Percentiles rank a stretch among this genome's conserved stretches.
Conservation (phyloP, 225 moss, liverwort and hornwort genomes). For the Anthoceros angustus region DNA sequence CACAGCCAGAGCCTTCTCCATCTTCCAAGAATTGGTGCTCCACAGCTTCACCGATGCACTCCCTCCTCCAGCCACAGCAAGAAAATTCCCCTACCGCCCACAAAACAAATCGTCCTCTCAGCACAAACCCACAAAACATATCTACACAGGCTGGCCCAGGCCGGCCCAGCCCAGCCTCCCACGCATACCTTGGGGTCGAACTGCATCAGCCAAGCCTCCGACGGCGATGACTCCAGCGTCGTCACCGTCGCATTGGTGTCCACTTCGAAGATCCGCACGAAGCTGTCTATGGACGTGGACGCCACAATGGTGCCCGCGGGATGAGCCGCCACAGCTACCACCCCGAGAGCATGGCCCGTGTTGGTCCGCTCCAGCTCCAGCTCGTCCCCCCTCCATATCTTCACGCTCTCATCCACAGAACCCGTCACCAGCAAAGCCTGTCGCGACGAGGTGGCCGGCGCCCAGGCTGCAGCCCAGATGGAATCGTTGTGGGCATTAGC, state of each 20-base stretch:
- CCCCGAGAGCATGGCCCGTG: constrained; percentile 83
- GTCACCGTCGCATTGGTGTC: constrained; percentile 75
- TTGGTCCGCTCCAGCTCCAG: constrained; percentile 73
- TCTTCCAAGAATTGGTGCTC: constrained; percentile 67
- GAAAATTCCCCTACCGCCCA: constrained; percentile 41
- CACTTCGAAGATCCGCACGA: constrained; percentile 76
- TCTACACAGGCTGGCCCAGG: not conserved
- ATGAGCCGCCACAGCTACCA: constrained; percentile 82
- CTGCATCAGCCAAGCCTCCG: constrained; percentile 93
- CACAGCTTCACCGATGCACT: constrained; percentile 80
- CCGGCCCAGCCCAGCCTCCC: constrained; percentile 7
- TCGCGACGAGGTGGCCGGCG: constrained; percentile 59
- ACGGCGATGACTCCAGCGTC: constrained; percentile 76
- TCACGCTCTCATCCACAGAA: constrained; percentile 88
- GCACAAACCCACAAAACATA: not conserved
- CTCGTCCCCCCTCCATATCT: constrained; percentile 91
- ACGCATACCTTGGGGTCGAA: constrained; percentile 78
- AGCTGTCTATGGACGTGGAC: constrained; percentile 89
- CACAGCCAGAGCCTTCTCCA: constrained; percentile 49
- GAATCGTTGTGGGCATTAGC: constrained; percentile 76
- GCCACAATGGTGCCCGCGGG: constrained; percentile 72
- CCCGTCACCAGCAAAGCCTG: constrained; percentile 63
- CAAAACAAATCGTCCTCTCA: not conserved
- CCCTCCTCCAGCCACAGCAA: constrained; percentile 94
- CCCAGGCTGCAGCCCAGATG: constrained; percentile 90